Evolutionary conservation across 164 flowering plant species (phyloP), one percentile per base, ranked within the genome.

Genomic region (Macadamia tetraphylla): DNA sequence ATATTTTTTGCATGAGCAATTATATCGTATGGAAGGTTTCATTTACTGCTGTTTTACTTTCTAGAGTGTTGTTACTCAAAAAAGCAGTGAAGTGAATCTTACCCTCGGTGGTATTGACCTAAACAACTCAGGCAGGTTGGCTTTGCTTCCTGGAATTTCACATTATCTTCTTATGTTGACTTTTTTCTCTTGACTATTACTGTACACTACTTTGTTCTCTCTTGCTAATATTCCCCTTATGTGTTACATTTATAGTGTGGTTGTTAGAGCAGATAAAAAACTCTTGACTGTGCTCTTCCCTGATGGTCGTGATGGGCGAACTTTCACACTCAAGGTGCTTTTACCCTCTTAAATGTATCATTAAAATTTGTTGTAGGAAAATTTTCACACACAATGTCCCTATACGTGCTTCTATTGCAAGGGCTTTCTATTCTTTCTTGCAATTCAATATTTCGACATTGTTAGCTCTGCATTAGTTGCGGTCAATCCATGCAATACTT

Each of bases 81-180:
- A 76, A 77, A 88, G 88, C 15, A 69, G 85, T 77, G 98, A 94
- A 76, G 92, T 87, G 75, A 91, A 94, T 79, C 77, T 88, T 80
- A 94, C 91, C 56, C 95, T 94, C 67, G 98, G 98, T 76, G 97
- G 98, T 35, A 94, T 94, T 79, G 98, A 94, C 75, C 95, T 94
- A 77, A 92, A 94, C 90, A 92, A 85, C 80, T 88, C 98, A 81
- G 98, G 98, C 91, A 94, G 98, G 98, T 88, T 71, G 80, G 89
- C 79, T 75, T 70, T 73, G 76, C 73, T 72, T 72, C 48, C 64
- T 69, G 23, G 15, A 59, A 29, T 70, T 64, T 48, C 48, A 35
- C 9, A 12, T 8, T 59, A 64, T 15, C 11, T 59, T 74, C 68
- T 11, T 18, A 62, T 48, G 63, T 52, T 66, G 65, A 23, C 9